Evolutionary conservation across 2,329 filamentous ascomycete species (phyloP), one percentile per base, ranked within the genome.

Genomic region (Pestalotiopsis sp.): DNA sequence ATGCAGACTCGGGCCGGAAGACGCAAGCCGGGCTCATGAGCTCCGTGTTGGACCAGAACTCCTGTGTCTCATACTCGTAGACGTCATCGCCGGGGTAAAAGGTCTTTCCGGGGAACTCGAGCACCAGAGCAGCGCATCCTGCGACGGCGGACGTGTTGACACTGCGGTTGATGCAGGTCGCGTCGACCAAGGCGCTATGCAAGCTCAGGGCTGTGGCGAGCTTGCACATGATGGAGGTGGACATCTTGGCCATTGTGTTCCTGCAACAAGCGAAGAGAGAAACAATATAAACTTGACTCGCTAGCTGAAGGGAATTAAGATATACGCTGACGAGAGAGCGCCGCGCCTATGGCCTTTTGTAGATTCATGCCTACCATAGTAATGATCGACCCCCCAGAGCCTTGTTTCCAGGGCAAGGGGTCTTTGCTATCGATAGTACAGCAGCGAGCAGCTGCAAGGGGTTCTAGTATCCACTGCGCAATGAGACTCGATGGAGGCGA

Each of bases 1-100:
- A 60, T 31, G 72, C 74, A 3, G 72, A 75, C 45, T 74, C 68
- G 14, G 78, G 78, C 20, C 78, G 77, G 69, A 78, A 79, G n/a
- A 79, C 74, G 60, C 78, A 79, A 9, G 71, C 73, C 4, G 78
- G 77, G 31, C 71, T 72, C 71, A 78, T 69, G 49, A 78, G 71
- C 73, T 79, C 76, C 12, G 77, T 79, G 69, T 79, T 78, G 13
- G 78, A 79, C 78, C 78, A 79, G 71, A 79, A 79, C 61, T 77
- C 70, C 62, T 74, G 69, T 36, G 73, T 67, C 69, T 79, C 77
- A 64, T 77, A 76, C 12, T 74, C 63, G 69, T 79, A 79, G 4
- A 79, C 76, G 3, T 57, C 41, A 57, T 66, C 72, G 38, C 69
- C 67, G 6, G 67, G 72, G 61, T 63, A 68, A 69, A 77, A 79